A percentile compares a stretch with the other conserved stretches of the same genome.
These are phyloP conservation scores for Ustilago vetiveriae DNA, from an alignment of 1,284 basidiomycete species.

Conservation along the genomic window DNA sequence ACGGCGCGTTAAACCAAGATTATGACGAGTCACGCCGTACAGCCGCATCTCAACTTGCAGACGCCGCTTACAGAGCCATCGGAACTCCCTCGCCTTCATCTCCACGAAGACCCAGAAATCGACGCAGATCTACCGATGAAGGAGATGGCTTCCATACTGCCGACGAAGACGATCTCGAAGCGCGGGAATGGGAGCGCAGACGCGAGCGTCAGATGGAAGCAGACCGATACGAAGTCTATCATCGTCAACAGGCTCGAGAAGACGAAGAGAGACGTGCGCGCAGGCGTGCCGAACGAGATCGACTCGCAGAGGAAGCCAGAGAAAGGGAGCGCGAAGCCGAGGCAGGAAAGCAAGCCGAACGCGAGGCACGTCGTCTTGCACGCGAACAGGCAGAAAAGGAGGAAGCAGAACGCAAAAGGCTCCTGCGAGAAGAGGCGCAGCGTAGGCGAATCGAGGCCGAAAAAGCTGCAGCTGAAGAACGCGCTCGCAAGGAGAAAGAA, in stretches of 20 bases:
- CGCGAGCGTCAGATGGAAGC: constrained; percentile 37
- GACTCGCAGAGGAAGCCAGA: constrained; percentile 6
- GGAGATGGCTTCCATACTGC: constrained; percentile 39
- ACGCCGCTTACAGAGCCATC: constrained; percentile 9
- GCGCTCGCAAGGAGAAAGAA: constrained; percentile 21
- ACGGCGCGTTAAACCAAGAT: constrained; percentile 3
- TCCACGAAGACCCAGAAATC: constrained; percentile 11
- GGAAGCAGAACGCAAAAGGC: constrained; percentile 13
- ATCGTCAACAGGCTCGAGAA: constrained; percentile 24
- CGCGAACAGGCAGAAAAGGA: constrained; percentile 21
- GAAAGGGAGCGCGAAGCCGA: constrained; percentile 9
- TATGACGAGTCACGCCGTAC: constrained; percentile 16
- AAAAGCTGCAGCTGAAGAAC: constrained; percentile 22
- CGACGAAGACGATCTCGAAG: constrained; percentile 39
- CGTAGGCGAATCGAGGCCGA: constrained; percentile 23
- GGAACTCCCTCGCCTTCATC: constrained; percentile 1
- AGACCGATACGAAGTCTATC: constrained; percentile 30
- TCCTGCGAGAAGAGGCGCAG: constrained; percentile 24
- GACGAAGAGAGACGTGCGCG: constrained; percentile 28
- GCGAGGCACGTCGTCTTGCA: constrained; percentile 23
- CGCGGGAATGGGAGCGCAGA: constrained; percentile 41
- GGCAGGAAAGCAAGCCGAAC: constrained; percentile 18
- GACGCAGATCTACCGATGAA: constrained; percentile 33
- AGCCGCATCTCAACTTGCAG: constrained; percentile 6
- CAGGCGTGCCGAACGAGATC: constrained; percentile 22